Evolutionary conservation across 1,284 basidiomycete species (phyloP), one percentile per base, ranked within the genome.

Genomic region (Volvariella surrecta): DNA sequence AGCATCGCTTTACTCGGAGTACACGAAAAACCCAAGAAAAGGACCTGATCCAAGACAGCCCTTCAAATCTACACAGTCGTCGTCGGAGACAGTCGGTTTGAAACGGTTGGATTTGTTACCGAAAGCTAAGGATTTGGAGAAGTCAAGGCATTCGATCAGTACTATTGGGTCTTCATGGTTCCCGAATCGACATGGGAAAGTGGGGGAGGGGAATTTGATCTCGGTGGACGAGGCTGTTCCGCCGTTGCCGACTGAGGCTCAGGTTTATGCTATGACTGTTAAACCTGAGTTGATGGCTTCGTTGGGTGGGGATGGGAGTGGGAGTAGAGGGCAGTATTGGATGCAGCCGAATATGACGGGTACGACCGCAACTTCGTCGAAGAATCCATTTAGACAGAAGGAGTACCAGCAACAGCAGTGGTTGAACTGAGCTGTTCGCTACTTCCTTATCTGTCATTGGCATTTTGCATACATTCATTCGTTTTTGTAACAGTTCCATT

Each of bases 21-120:
- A 79, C 42, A 87, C 81, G 3, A 83, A 83, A 15, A 55, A 68
- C 40, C 76, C 75, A 40, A 69, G 74, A 22, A 64, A 66, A 18
- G 70, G 63, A 24, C 76, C 82, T 3, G 79, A 84, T 52, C 74
- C 81, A 16, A 70, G 81, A n/a, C 74, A 80, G 59, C 82, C 83
- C 21, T 67, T 84, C 47, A 71, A 66, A 51, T 54, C 54, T 51
- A 50, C 58, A 35, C 63, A 6, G 43, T 51, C n/a, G 68, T 64
- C 43, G 72, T 40, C 38, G 53, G 43, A 46, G 48, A 39, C 52
- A 46, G 42, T 32, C 40, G 15, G 24, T 38, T 42, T 40, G 28
- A 43, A 32, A 37, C 39, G 32, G 30, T 40, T 42, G 32, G 42
- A 39, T 34, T 15, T 31, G 30, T 9, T 15, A 31, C 30, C 30